Base-by-base conservation (phyloP, 1,284 basidiomycete species). In the Tetrapyrgos nigripes region DNA sequence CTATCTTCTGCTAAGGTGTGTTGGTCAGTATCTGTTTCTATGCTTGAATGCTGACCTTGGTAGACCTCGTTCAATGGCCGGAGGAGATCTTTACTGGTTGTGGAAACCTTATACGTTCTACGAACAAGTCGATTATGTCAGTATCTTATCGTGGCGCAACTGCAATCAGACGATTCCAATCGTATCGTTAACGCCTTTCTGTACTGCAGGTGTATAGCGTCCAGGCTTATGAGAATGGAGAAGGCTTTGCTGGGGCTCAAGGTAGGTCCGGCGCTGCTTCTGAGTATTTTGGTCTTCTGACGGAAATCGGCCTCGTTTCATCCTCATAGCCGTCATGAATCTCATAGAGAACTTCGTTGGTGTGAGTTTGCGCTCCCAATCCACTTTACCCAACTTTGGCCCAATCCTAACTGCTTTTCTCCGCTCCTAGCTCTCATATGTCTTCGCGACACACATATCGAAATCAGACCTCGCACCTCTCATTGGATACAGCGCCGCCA, bases 201-300 rank as follows among this genome's bases (percentile, higher is more conserved):
- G 29, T 57, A 29, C 43, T 28, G 50, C 51, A 78, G 76, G 75
- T 82, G 24, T 87, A 88, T 62, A 82, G 83, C 6, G 72, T 74
- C 24, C 68, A 65, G 27, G 78, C 80, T 1, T 77, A 77, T 58
- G 75, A 83, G 43, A 67, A 73, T 9, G 75, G 77, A 21, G 78
- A 85, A 60, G 85, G 86, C 1, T 87, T 87, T 68, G 81, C 85
- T 10, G 77, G 76, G 55, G 84, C 84, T 13, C 73, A 85, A 61
- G 85, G 75, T 74, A 75, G 72, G 62, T 47, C 17, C 17, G n/a
- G 10, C 33, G n/a, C 4, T 31, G n/a, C 33, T 26, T 11, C 33
- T n/a, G 26, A 21, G 6, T 44, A 70, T 62, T 26, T 35, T 29
- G n/a, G n/a, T 50, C 44, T 24, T 50, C 37, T 44, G 53, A 23